These are phyloP conservation scores for Penicillium bialowiezense DNA, from an alignment of 495 filamentous ascomycete genomes.

Conservation along the genomic window DNA sequence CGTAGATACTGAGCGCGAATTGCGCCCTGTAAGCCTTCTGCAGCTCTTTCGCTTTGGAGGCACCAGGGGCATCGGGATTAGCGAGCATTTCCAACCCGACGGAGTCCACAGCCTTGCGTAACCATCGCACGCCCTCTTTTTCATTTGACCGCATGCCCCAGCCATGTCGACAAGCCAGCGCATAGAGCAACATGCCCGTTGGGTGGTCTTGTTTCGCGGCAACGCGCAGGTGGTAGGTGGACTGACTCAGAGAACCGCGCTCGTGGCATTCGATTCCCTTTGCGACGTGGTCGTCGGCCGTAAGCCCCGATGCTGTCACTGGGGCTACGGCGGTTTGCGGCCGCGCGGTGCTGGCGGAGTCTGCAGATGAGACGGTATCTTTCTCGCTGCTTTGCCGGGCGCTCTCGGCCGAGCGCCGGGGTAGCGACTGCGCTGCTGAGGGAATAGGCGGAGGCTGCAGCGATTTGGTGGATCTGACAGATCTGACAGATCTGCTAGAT, in stretches of 20 bases:
- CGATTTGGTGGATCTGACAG: neutral
- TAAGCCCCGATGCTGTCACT: slow-evolving; percentile 51
- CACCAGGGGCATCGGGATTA: slow-evolving; percentile 64
- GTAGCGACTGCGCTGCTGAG: slow-evolving; percentile 38
- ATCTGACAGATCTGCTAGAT: neutral
- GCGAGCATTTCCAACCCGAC: slow-evolving; percentile 78
- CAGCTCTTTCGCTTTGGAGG: slow-evolving; percentile 60
- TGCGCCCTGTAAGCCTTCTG: slow-evolving; percentile 81
- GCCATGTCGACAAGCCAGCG: slow-evolving; percentile 92
- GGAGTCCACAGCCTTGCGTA: slow-evolving; percentile 84
- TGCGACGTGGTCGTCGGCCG: slow-evolving; percentile 81
- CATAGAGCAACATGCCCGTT: slow-evolving; percentile 93
- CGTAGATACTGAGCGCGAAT: slow-evolving; percentile 92
- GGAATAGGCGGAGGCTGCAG: slow-evolving; percentile 12
- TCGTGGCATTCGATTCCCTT: slow-evolving; percentile 89
- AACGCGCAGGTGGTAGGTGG: slow-evolving; percentile 90
- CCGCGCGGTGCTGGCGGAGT: slow-evolving; percentile 64
- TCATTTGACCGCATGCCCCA: slow-evolving; percentile 96
- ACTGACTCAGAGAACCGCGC: slow-evolving; percentile 79
- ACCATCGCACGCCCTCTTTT: slow-evolving; percentile 84
- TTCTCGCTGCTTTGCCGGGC: slow-evolving; percentile 35
- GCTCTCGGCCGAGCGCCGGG: slow-evolving; percentile 48
- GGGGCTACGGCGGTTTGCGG: slow-evolving; percentile 48
- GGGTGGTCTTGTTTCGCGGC: slow-evolving; percentile 83
- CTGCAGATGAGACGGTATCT: slow-evolving; percentile 56